These are phyloP conservation scores for Daldinia sp. DNA, from an alignment of 2,329 filamentous ascomycete species.

Conservation along the genomic window DNA sequence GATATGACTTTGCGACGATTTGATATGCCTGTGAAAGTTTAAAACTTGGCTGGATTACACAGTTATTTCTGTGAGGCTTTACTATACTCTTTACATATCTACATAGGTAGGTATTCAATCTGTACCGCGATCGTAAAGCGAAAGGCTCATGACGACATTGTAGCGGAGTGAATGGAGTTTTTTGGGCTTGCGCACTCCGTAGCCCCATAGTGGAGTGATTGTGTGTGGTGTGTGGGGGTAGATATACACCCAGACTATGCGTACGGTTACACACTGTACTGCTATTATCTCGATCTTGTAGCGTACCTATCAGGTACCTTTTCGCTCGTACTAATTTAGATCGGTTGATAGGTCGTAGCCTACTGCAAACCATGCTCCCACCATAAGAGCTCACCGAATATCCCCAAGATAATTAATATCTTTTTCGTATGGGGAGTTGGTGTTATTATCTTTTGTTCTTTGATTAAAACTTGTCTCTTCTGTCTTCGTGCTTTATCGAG, in stretches of 20 bases:
- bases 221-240: conserved; percentile 10
- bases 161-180: conserved; percentile 26
- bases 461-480: neutral
- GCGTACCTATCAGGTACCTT: neutral
- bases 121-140: neutral
- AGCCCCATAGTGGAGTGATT: conserved; percentile 10
- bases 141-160: conserved; percentile 23
- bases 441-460: neutral
- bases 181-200: conserved; percentile 7
- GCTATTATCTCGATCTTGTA: neutral
- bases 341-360: neutral
- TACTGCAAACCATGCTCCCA: neutral
- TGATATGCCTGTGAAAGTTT: neutral
- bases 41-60: neutral
- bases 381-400: neutral
- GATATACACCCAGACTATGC: too few species aligned
- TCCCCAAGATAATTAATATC: too few species aligned
- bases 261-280: neutral
- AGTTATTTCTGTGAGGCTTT: neutral
- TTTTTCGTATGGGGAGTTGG: too few species aligned
- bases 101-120: neutral
- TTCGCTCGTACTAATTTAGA: neutral
- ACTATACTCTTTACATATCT: neutral
- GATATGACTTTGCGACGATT: neutral
- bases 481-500: neutral